Base-by-base conservation (phyloP, 2,329 filamentous ascomycete genomes). In the Chrysoporthe cubensis region DNA sequence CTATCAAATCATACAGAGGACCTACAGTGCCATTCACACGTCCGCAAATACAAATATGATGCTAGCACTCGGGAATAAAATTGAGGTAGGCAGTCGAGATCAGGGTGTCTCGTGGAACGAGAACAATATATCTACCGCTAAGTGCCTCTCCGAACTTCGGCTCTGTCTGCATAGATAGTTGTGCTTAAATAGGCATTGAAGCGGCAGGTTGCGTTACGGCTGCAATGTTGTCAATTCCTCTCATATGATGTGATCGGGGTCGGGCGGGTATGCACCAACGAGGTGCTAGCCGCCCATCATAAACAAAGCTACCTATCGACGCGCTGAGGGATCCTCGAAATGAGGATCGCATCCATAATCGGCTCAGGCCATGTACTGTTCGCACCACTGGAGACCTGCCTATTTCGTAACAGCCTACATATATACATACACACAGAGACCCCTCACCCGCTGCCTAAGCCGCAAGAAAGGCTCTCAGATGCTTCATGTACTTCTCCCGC, bases 401-500 rank as follows among this genome's bases (percentile, higher is more conserved):
- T 9, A 40, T 40, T 9, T 9, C 2, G 37, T 40, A 9, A 7
- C 37, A 6, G 37, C 37, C 9, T 40, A 40, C 5, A 6, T 9
- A 40, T 40, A 7, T 40, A 40, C 37, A 40, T 8, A 40, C 37
- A 6, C 37, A 9, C 9, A 7, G 6, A 9, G 5, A 7, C 37
- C 37, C 37, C 37, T 57, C 13, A 37, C 54, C 37, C 2, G 11
- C 54, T 14, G 32, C 54, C 26, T 57, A 66, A 4, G 52, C 48
- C 16, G 26, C 52, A 16, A 74, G 60, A 54, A 75, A 76, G 6
- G 59, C 43, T 21, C 50, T 26, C 32, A 77, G 14, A 46, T 75
- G 69, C 9, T 70, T 57, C 56, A 76, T 74, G 46, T 78, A 75
- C 63, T 71, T 73, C 65, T 74, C 71, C 3, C 73, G 71, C 34